phyloP scores from a whole-genome alignment of 2,329 filamentous ascomycete species.

The Alternaria sp. region DNA sequence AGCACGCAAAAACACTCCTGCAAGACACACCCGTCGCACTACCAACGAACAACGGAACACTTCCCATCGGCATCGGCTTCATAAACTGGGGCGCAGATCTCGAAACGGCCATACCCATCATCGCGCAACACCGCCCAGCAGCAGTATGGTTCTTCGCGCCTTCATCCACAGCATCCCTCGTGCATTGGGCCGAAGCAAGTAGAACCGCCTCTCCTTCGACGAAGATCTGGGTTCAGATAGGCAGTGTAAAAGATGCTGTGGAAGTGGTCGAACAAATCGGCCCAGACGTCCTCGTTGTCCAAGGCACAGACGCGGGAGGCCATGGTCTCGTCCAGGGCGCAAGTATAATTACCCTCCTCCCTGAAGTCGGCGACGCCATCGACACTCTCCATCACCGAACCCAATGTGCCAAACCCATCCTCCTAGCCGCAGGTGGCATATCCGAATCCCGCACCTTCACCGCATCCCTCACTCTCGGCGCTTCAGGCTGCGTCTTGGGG shows the following conservation, averaged over 20 bases:
- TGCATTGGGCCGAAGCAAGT: conserved; percentile 39
- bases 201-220: conserved; percentile 46
- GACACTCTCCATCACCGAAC: neutral
- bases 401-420: conserved; percentile 23
- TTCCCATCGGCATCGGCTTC: conserved; percentile 68
- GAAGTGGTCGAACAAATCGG: conserved; percentile 55
- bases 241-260: conserved; percentile 63
- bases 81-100: conserved; percentile 60
- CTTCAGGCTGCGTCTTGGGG: conserved; percentile 63
- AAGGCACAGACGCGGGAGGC: conserved; percentile 69
- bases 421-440: conserved; percentile 68
- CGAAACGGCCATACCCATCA: conserved; percentile 56
- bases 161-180: conserved; percentile 38
- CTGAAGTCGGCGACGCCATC: conserved; percentile 60
- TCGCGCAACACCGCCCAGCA: conserved; percentile 61
- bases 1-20: conserved; percentile 29
- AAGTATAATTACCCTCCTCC: conserved; percentile 63
- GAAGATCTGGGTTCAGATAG: conserved; percentile 67
- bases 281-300: conserved; percentile 66
- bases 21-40: conserved; percentile 10
- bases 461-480: conserved; percentile 62
- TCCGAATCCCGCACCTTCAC: conserved; percentile 62
- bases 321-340: conserved; percentile 64
- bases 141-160: conserved; percentile 72
- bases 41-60: conserved; percentile 18